A percentile compares a stretch with the other conserved stretches of the same genome.
Evolutionary conservation across 345 rosid species (phyloP).

Genomic region (Zanthoxylum bungeanum): DNA sequence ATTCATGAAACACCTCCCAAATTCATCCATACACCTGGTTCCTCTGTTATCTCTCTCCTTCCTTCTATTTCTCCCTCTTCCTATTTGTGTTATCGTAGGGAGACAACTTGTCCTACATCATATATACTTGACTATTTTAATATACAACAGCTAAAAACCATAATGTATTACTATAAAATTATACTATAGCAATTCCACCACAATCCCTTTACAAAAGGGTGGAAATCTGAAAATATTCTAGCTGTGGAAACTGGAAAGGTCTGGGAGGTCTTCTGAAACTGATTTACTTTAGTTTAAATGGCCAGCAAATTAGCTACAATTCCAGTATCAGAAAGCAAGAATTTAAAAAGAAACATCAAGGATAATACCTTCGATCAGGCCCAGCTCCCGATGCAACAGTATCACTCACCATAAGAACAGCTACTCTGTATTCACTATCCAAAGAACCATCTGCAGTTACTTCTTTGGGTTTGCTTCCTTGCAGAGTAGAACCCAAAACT

Average conservation of each 20-base stretch:
- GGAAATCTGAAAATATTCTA: not conserved
- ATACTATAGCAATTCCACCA: not conserved
- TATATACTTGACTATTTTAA: too few species aligned
- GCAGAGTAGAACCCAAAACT: constrained; percentile 31
- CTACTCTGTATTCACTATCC: constrained; percentile 51
- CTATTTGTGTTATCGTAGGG: too few species aligned
- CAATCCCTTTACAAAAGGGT: not conserved
- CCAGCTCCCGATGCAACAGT: constrained; percentile 86
- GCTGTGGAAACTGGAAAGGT: not conserved
- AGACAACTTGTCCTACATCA: too few species aligned
- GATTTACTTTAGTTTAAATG: not conserved
- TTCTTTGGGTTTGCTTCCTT: constrained; percentile 27
- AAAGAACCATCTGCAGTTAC: constrained; percentile 23
- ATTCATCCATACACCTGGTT: not conserved
- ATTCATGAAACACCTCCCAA: not conserved
- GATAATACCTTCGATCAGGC: constrained; percentile 79
- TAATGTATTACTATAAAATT: not conserved
- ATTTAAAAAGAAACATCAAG: constrained; percentile 3
- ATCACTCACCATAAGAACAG: constrained; percentile 87
- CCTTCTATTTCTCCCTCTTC: not conserved
- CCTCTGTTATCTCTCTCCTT: not conserved
- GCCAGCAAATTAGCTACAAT: not conserved
- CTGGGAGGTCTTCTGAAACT: not conserved
- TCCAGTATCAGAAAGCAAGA: not conserved
- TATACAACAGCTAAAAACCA: not conserved